Evolutionary conservation across 164 flowering plant species (phyloP), one percentile per base, ranked within the genome.

Genomic region (Litsea cubeba): DNA sequence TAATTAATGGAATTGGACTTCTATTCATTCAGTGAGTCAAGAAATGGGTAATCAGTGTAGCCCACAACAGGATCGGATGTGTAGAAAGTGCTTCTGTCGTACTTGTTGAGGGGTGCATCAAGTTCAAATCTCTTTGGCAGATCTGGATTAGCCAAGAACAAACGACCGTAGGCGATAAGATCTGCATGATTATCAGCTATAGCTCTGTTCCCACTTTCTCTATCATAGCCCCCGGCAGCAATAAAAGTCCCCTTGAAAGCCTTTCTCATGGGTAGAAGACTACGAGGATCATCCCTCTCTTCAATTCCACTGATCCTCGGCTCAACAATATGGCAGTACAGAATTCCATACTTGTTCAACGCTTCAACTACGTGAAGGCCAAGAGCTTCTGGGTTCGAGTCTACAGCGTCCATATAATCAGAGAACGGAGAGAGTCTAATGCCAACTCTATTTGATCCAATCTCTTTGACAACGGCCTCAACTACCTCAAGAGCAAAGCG

Each of bases 281-380:
- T 84, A 20, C 84, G 72, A 1, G 81, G 79, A 24, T 69, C 65
- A 22, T 79, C 77, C 5, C 4, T 8, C 26, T 62, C 76, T 57
- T 83, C 84, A 6, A 62, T 78, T 0, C 67, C 71, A 0, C 72
- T 75, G n/a, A 66, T 74, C 57, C 89, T 83, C 7, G 89, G 89
- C 75, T 89, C 89, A 15, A 89, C 78, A 81, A 84, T 74, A 67
- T 89, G 93, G 51, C 77, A 75, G 71, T 86, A 89, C 20, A 75
- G 75, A 35, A 87, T 77, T 3, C 75, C 78, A 35, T 78, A 84
- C 50, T 76, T 83, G 74, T 86, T 87, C 68, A 89, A 51, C 14
- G 84, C 23, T 32, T 85, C 68, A 0, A 77, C 88, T 88, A 88
- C 82, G 82, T 86, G 78, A 11, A 86, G 82, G 1, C 86, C 88